A percentile compares a stretch with the other conserved stretches of the same genome.
Conservation (phyloP, 148 eudicot genomes). For the Amaranthus cruentus region DNA sequence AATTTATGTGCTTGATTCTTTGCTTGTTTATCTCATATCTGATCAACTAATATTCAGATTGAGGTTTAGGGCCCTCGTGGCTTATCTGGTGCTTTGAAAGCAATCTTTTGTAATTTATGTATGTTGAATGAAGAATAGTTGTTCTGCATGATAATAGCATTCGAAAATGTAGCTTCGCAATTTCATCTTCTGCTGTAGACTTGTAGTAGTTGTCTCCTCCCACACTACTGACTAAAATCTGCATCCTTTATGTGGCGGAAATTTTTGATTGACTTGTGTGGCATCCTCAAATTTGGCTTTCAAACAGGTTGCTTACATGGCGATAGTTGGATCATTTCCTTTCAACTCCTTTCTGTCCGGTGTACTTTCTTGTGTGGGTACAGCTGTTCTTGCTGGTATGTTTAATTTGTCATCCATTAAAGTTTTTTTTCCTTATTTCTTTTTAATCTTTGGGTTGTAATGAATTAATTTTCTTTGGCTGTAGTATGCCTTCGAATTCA, state of each 20-base stretch:
- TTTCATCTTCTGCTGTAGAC: neutral
- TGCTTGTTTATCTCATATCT: no score
- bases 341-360: slow-evolving; percentile 97
- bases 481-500: slow-evolving; percentile 93
- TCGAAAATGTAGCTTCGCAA: neutral
- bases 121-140: no score
- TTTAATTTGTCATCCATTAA: slow-evolving; percentile 9
- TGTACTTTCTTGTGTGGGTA: slow-evolving; percentile 90
- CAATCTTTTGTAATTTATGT: no score
- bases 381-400: slow-evolving; percentile 98
- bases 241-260: neutral
- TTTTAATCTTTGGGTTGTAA: slow-evolving; percentile 1
- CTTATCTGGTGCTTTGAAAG: no score
- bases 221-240: neutral
- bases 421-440: neutral
- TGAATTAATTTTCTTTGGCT: neutral
- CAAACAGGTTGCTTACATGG: slow-evolving; percentile 84
- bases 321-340: slow-evolving; percentile 91
- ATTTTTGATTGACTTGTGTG: neutral
- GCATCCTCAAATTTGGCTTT: slow-evolving; percentile 7
- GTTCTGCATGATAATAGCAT: no score
- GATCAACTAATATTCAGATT: no score
- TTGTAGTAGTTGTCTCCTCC: neutral
- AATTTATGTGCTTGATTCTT: no score
- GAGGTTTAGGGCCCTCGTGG: no score